These are phyloP conservation scores for Prinsepia uniflora DNA, from an alignment of 306 rosid species.

Conservation along the genomic window DNA sequence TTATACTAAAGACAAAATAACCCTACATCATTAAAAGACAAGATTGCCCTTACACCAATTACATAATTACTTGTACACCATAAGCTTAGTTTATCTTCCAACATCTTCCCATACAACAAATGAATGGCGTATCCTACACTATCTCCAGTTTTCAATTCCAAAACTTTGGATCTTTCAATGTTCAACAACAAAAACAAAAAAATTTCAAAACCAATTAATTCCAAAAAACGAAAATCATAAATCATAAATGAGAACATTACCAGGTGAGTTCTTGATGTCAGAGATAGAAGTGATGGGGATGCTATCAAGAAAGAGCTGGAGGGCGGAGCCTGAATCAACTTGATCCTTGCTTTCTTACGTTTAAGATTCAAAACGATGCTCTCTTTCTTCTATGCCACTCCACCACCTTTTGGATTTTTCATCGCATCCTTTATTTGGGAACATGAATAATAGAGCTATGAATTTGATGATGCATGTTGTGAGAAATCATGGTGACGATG, in stretches of 20 bases:
- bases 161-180: conserved; percentile 20
- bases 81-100: no score
- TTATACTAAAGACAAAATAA: not conserved
- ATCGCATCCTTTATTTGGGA: conserved; percentile 8
- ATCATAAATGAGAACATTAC: conserved; percentile 21
- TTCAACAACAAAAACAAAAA: not conserved
- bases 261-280: conserved; percentile 40
- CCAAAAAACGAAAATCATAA: not conserved
- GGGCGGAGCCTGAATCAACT: conserved; percentile 42
- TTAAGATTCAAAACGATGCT: conserved; percentile 7
- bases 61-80: no score
- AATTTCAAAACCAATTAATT: not conserved
- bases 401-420: conserved; percentile 13
- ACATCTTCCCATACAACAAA: conserved; percentile 32
- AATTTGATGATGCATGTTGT: no score
- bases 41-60: no score
- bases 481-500: no score
- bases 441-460: no score
- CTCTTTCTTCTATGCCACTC: conserved; percentile 7
- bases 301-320: conserved; percentile 51
- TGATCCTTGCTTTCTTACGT: not conserved
- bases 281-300: conserved; percentile 47
- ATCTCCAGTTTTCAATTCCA: conserved; percentile 56
- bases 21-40: no score
- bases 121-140: conserved; percentile 47